Evolutionary conservation across 345 rosid species (phyloP), one percentile per base, ranked within the genome.

Genomic region (Salix caprea): DNA sequence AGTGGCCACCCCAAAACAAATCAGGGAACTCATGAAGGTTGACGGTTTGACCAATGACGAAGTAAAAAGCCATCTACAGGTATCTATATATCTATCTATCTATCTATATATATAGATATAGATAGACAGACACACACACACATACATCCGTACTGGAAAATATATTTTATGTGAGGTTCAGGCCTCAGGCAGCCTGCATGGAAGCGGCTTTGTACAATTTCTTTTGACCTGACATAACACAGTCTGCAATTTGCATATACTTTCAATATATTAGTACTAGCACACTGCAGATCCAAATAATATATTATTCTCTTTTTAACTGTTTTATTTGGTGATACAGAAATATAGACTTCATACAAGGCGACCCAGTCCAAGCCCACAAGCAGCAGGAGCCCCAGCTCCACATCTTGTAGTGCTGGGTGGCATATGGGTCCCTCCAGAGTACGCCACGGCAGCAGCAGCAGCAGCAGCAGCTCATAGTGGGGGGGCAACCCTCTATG

Each of bases 31-130:
- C 58, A 96, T 96, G 99, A 96, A 96, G 90, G 99, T 96, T 76
- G 99, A 94, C 69, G 98, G 99, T 81, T 91, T 96, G 95, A 96
- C 99, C 87, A 96, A 96, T 74, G 99, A 96, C 85, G 99, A 96
- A 85, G 98, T 96, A 77, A 96, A 96, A 88, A 96, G 99, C 92
- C 99, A 96, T 86, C 86, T 96, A 74, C 99, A 96, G 98, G 99
- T 30, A 30, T 77, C 28, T 71, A 30, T 69, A 14, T 56, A 26
- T 77, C n/a, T n/a, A n/a, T n/a, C 34, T 71, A 30, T 69, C 34
- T 71, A 30, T 69, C 18, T 56, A 26, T 11, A 39, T 9, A 9
- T 39, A 39, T n/a, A n/a, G n/a, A n/a, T 1, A 39, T 9, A 30
- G 32, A 30, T 0, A 30, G 32, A 30, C 32, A 40, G 12, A 40